phyloP scores from a whole-genome alignment of 2,329 filamentous ascomycete species.

The Colletotrichum siamense region DNA sequence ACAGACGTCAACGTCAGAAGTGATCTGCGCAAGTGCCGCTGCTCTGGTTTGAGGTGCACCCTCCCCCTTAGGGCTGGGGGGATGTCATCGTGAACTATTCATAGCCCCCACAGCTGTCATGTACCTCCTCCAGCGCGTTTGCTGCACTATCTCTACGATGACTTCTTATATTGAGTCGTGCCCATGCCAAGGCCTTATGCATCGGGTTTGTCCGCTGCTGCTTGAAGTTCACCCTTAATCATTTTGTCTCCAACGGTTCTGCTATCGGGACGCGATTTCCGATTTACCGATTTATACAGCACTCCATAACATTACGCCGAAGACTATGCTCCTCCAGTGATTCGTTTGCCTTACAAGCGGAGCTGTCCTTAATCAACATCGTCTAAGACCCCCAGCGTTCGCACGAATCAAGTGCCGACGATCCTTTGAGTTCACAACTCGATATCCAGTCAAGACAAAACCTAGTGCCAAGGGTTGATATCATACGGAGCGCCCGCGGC shows the following conservation, averaged over 20 bases:
- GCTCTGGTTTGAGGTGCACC: not conserved
- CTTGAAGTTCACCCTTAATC: not conserved
- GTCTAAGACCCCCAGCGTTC: not conserved
- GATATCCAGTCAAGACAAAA: not conserved
- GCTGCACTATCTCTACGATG: not conserved
- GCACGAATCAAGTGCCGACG: not conserved
- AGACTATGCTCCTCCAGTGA: not conserved
- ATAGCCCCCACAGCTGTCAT: not conserved
- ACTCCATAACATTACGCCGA: not conserved
- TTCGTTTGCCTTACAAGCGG: not conserved
- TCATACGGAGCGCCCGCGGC: not conserved
- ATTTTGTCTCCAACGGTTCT: not conserved
- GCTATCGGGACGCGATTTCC: not conserved
- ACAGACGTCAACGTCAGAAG: not conserved
- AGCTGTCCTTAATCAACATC: not conserved
- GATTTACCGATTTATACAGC: not conserved
- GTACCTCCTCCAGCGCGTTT: not conserved
- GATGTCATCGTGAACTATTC: not conserved
- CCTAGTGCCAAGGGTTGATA: not conserved
- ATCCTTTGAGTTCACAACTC: not conserved
- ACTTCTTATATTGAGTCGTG: not conserved
- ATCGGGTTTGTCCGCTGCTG: not conserved
- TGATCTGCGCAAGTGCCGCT: not conserved
- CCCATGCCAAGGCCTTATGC: not conserved
- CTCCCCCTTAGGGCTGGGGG: not conserved